Evolutionary conservation across 1,284 basidiomycete species (phyloP).

Genomic region (Cutaneotrichosporon sp.): DNA sequence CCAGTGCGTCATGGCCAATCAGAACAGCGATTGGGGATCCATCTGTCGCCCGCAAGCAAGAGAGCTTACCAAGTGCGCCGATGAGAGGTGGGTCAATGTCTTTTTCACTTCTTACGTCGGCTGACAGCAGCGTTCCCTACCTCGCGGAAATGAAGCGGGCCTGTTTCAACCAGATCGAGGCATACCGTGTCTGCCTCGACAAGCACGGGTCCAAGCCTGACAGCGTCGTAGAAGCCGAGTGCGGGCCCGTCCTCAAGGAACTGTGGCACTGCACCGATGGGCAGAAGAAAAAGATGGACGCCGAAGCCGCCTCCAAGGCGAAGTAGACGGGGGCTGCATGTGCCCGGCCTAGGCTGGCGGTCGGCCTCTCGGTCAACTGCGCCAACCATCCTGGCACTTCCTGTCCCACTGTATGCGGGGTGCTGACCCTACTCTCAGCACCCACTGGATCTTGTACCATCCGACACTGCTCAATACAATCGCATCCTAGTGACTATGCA

Average conservation of each 20-base stretch:
- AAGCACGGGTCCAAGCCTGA: slow-evolving; percentile 28
- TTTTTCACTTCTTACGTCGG: background rate
- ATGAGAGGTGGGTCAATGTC: slow-evolving; percentile 29
- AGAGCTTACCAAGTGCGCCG: slow-evolving; percentile 42
- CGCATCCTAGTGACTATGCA: background rate
- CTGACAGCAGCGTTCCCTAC: slow-evolving; percentile 36
- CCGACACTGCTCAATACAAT: too few relatives aligned
- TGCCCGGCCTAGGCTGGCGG: too few relatives aligned
- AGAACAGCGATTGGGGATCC: slow-evolving; percentile 38
- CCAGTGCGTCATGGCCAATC: slow-evolving; percentile 43
- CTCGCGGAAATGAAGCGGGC: slow-evolving; percentile 38
- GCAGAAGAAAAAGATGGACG: slow-evolving; percentile 9
- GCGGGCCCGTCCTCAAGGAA: slow-evolving; percentile 32
- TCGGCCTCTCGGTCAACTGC: too few relatives aligned
- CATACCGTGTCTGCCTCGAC: slow-evolving; percentile 41
- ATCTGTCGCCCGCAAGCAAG: slow-evolving; percentile 38
- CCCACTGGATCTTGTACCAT: too few relatives aligned
- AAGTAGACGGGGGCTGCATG: slow-evolving; percentile 5
- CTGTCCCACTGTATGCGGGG: too few relatives aligned
- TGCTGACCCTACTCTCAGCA: too few relatives aligned
- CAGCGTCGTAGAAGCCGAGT: slow-evolving; percentile 30
- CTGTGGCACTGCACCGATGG: slow-evolving; percentile 45
- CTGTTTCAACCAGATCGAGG: slow-evolving; percentile 33
- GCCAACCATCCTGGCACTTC: too few relatives aligned
- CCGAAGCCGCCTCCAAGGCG: too few relatives aligned